Evolutionary conservation across 139 green algal species (phyloP), one percentile per base, ranked within the genome.

Genomic region (Micractinium sp.): DNA sequence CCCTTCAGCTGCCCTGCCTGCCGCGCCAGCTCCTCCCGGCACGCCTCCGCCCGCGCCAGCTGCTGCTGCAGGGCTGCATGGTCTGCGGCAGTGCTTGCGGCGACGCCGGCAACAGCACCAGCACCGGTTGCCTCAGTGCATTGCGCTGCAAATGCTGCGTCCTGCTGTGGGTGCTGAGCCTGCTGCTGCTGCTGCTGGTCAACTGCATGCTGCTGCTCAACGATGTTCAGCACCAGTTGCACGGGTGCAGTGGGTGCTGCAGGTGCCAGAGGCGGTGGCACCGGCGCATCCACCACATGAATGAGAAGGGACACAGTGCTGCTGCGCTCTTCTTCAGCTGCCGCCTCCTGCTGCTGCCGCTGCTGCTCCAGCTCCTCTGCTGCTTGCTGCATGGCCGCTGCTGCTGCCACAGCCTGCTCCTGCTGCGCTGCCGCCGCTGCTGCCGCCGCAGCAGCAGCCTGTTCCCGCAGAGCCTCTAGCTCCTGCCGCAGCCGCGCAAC

Each of bases 1-100:
- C 83, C 83, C 25, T 41, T 53, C 29, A 87, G 83, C 83, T 87
- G 83, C 67, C 83, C 83, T 38, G 83, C 67, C 63, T 87, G 83
- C 7, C 83, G 83, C 14, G 83, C 83, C 67, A 87, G 67, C 66
- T 87, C 83, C 31, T 87, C 83, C 33, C 83, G 38, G 66, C 83
- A 87, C 3, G 83, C 67, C 83, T 87, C 83, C 25, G 73, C 67
- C 27, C 83, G 71, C 67, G 76, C 35, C 66, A 87, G 83, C 83
- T 87, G 83, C 56, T 67, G 66, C 67, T 29, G 38, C 61, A 85
- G 47, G 29, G 0, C 29, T 2, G 79, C 47, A 41, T 60, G 19
- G 5, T 66, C 9, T 31, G 22, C 39, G 12, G 23, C 38, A 27
- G 25, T 60, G 27, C 19, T 27, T 22, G 78, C 47, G 9, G 47